Evolutionary conservation across 2,329 filamentous ascomycete genomes (phyloP).

Genomic region (Penicillium concentricum): DNA sequence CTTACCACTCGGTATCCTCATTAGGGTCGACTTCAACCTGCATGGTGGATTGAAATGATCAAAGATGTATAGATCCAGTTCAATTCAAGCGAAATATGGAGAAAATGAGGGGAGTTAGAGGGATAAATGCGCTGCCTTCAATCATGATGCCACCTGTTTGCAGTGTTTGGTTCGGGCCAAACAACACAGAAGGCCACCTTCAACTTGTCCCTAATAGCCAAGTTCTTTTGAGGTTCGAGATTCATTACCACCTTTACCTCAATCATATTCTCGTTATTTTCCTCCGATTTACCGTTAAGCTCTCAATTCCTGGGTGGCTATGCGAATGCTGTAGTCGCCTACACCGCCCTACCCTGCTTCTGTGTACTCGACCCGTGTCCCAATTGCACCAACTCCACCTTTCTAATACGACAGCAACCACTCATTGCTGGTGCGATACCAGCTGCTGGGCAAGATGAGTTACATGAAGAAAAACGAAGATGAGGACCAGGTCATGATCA

Average conservation of each 20-base stretch:
- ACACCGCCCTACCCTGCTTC: conserved; percentile 25
- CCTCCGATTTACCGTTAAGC: neutral
- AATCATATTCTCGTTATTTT: conserved; percentile 1
- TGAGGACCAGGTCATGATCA: conserved; percentile 87
- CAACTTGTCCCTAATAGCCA: conserved; percentile 27
- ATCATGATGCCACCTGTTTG: conserved; percentile 40
- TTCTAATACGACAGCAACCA: conserved; percentile 22
- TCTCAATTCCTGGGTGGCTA: conserved; percentile 13
- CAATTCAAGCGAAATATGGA: conserved; percentile 2
- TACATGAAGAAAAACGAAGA: conserved; percentile 99
- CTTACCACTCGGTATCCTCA: conserved; percentile 94
- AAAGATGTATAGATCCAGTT: neutral
- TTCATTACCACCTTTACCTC: conserved; percentile 17
- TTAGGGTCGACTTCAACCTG: conserved; percentile 91
- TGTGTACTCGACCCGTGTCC: conserved; percentile 25
- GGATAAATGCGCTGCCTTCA: conserved; percentile 8
- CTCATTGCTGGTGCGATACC: conserved; percentile 31
- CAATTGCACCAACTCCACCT: conserved; percentile 26
- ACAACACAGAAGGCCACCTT: conserved; percentile 43
- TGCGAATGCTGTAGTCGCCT: conserved; percentile 25
- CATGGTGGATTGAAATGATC: conserved; percentile 35
- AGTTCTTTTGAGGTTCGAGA: conserved; percentile 19
- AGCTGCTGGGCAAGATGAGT: conserved; percentile 63
- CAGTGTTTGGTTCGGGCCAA: conserved; percentile 35
- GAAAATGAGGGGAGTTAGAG: conserved; percentile 4